These are phyloP conservation scores for Pleurotus djamor DNA, from an alignment of 768 basidiomycete genomes.

Conservation along the genomic window DNA sequence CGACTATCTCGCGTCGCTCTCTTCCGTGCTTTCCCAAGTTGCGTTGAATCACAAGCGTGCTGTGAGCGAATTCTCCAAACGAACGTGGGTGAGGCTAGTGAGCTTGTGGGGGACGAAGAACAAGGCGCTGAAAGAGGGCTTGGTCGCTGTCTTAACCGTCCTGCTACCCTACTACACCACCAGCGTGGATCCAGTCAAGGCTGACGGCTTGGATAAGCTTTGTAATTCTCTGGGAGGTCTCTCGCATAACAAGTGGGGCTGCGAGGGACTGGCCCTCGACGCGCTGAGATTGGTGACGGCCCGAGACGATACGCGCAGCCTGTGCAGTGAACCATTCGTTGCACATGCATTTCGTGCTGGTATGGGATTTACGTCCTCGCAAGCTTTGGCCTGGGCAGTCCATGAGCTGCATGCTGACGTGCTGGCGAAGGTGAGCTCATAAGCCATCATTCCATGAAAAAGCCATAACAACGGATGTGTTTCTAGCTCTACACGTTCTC, in stretches of 20 bases:
- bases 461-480: not conserved
- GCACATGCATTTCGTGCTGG: slow-evolving; percentile 72
- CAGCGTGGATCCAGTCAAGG: slow-evolving; percentile 27
- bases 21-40: slow-evolving; percentile 69
- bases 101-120: slow-evolving; percentile 79
- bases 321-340: slow-evolving; percentile 42
- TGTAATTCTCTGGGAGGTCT: slow-evolving; percentile 61
- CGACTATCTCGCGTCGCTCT: slow-evolving; percentile 68
- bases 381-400: slow-evolving; percentile 78
- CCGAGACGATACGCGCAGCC: not conserved
- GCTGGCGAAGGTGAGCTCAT: slow-evolving; percentile 56
- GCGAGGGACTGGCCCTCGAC: slow-evolving; percentile 65
- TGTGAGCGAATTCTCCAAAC: slow-evolving; percentile 57
- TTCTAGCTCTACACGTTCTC: slow-evolving; percentile 64
- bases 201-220: slow-evolving; percentile 46
- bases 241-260: slow-evolving; percentile 60
- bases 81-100: slow-evolving; percentile 64
- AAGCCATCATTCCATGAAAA: not conserved
- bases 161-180: slow-evolving; percentile 71
- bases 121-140: slow-evolving; percentile 71
- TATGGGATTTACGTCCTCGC: slow-evolving; percentile 62
- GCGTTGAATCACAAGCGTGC: slow-evolving; percentile 69
- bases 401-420: slow-evolving; percentile 83
- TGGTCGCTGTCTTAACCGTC: slow-evolving; percentile 69
- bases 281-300: slow-evolving; percentile 56